Evolutionary conservation across 2,329 filamentous ascomycete genomes (phyloP).

Genomic region (Diaporthe sp.): DNA sequence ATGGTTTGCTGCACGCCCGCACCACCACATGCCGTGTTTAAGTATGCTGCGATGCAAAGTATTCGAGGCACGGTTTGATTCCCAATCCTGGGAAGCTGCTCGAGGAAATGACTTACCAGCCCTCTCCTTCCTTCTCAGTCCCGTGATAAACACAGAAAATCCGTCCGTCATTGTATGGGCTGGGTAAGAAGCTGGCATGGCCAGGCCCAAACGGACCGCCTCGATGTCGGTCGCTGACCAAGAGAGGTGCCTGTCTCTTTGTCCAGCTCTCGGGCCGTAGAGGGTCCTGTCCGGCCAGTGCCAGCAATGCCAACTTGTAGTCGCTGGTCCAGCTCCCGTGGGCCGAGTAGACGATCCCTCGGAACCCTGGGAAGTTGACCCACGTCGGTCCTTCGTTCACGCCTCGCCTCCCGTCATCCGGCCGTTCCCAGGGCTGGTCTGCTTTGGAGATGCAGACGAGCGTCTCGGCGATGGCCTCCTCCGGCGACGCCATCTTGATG

Average conservation of each 20-base stretch:
- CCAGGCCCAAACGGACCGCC: slow-evolving; percentile 43
- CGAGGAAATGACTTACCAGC: slow-evolving; percentile 24
- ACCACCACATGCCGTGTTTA: too few relatives aligned
- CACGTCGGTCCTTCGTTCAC: slow-evolving; percentile 45
- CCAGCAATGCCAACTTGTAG: slow-evolving; percentile 43
- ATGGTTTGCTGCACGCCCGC: neutral
- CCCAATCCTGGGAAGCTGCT: neutral
- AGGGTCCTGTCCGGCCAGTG: slow-evolving; percentile 41
- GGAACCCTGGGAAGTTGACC: slow-evolving; percentile 42
- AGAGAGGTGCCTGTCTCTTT: slow-evolving; percentile 37
- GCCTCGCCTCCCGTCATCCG: slow-evolving; percentile 42
- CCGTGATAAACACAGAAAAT: slow-evolving; percentile 45
- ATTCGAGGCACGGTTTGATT: neutral
- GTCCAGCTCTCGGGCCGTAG: slow-evolving; percentile 39
- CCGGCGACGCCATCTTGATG: slow-evolving; percentile 43
- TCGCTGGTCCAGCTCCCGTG: slow-evolving; percentile 46
- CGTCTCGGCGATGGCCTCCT: slow-evolving; percentile 41
- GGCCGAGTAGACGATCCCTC: slow-evolving; percentile 44
- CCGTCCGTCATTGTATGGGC: slow-evolving; percentile 40
- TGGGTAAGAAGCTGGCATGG: slow-evolving; percentile 44
- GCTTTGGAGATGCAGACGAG: slow-evolving; percentile 42
- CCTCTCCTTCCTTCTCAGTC: slow-evolving; percentile 41
- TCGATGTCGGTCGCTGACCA: slow-evolving; percentile 36
- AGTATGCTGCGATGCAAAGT: too few relatives aligned
- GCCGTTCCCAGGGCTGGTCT: slow-evolving; percentile 43